Conservation (phyloP, 108 stramenopile genomes). For the Nitzschia inconspicua region DNA sequence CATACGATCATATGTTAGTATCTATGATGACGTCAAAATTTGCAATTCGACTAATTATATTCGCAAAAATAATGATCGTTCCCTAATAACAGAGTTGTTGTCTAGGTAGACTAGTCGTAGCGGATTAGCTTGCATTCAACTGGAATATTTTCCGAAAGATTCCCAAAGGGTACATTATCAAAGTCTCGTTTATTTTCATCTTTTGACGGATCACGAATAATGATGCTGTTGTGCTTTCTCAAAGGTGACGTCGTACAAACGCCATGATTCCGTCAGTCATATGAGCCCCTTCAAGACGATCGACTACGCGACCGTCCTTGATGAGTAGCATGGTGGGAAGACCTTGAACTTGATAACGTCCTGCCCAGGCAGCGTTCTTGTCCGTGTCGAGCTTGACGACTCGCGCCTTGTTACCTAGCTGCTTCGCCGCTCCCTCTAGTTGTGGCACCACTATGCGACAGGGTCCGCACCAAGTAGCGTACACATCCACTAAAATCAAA, state of each 20-base stretch:
- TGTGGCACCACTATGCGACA: conserved; percentile 78
- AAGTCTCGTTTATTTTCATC: neutral
- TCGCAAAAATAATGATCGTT: too few relatives aligned
- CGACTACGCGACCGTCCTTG: conserved; percentile 51
- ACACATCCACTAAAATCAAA: conserved; percentile 81
- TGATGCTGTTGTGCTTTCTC: neutral
- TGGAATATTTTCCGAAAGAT: too few relatives aligned
- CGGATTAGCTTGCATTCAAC: too few relatives aligned
- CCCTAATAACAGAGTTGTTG: too few relatives aligned
- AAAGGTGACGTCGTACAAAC: conserved; percentile 26
- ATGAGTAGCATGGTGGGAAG: conserved; percentile 62
- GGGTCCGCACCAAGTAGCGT: conserved; percentile 90
- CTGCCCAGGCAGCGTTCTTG: conserved; percentile 51
- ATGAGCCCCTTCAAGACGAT: conserved; percentile 81
- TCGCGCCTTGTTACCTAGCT: conserved; percentile 55
- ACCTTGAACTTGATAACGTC: conserved; percentile 42
- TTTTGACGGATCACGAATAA: neutral
- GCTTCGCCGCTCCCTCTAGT: conserved; percentile 57
- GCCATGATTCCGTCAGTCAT: conserved; percentile 58
- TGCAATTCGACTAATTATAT: too few relatives aligned
- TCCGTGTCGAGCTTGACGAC: conserved; percentile 84
- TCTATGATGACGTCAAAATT: too few relatives aligned
- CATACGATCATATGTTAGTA: too few relatives aligned
- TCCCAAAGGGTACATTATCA: too few relatives aligned
- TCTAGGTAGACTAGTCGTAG: too few relatives aligned